Percentiles rank a stretch among this genome's conserved stretches.
phyloP scores from a whole-genome alignment of 176 grass and related monocot species.

The Zizania latifolia region DNA sequence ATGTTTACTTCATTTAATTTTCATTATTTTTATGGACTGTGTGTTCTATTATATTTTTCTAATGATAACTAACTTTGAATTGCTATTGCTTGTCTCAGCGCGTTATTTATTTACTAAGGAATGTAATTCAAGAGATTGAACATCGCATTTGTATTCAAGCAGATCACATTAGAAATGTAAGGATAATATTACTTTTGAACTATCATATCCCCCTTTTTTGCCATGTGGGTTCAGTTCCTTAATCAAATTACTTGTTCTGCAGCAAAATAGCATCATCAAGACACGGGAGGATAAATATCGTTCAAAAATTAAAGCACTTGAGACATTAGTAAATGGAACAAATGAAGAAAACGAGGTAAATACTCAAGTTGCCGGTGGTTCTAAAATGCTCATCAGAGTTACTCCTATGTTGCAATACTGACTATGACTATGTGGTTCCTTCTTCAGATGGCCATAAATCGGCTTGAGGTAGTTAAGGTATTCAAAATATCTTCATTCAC shows the following conservation, averaged over 20 bases:
- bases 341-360: conserved; percentile 98
- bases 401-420: conserved; percentile 19
- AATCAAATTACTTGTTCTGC: conserved; percentile 31
- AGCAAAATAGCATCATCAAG: conserved; percentile 91
- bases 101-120: conserved; percentile 78
- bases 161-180: conserved; percentile 93
- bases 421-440: conserved; percentile 19
- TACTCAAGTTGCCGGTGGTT: not conserved
- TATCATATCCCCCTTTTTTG: not conserved
- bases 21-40: not conserved
- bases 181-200: conserved; percentile 25
- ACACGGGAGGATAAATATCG: conserved; percentile 75
- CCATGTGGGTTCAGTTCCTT: not conserved
- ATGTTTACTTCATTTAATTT: conserved; percentile 26
- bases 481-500: not conserved
- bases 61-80: conserved; percentile 17
- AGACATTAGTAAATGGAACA: conserved; percentile 87
- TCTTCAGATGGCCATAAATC: conserved; percentile 70
- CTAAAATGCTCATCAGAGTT: conserved; percentile 5
- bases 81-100: conserved; percentile 52
- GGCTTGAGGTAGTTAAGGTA: conserved; percentile 79
- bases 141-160: conserved; percentile 88
- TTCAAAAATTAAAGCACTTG: conserved; percentile 83
- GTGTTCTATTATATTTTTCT: conserved; percentile 17
- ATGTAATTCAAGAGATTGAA: conserved; percentile 93